phyloP scores from a whole-genome alignment of 768 basidiomycete species.

The Leucogyrophana mollusca region DNA sequence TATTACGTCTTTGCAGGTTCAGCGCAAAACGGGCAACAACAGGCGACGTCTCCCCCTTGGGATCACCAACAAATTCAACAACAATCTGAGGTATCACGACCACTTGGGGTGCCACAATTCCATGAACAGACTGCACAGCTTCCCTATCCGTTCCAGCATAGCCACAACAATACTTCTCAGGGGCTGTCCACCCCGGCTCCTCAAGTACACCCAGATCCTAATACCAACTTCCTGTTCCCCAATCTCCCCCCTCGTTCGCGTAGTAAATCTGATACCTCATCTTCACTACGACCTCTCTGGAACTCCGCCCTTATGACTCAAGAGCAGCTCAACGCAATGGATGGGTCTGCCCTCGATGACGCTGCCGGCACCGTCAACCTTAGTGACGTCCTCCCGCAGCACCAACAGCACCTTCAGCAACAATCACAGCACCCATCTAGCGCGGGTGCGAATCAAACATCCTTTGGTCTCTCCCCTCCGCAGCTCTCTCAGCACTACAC shows the following conservation, averaged over 20 bases:
- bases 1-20: slow-evolving; percentile 29
- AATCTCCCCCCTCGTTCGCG: slow-evolving; percentile 42
- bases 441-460: slow-evolving; percentile 20
- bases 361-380: slow-evolving; percentile 27
- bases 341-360: slow-evolving; percentile 39
- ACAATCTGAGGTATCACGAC: slow-evolving; percentile 26
- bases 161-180: slow-evolving; percentile 29
- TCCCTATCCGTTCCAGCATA: slow-evolving; percentile 22
- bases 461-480: slow-evolving; percentile 26
- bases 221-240: slow-evolving; percentile 38
- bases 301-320: slow-evolving; percentile 37
- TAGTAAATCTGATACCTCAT: slow-evolving; percentile 59
- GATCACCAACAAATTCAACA: slow-evolving; percentile 36
- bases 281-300: slow-evolving; percentile 52
- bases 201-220: slow-evolving; percentile 32
- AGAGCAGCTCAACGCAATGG: slow-evolving; percentile 32
- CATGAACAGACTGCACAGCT: slow-evolving; percentile 28
- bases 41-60: slow-evolving; percentile 31
- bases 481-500: slow-evolving; percentile 34
- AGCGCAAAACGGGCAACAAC: slow-evolving; percentile 30
- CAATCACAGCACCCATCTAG: slow-evolving; percentile 20
- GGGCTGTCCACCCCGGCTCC: slow-evolving; percentile 34
- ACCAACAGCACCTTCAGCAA: slow-evolving; percentile 22
- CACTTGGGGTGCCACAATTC: slow-evolving; percentile 28
- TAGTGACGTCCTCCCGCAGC: slow-evolving; percentile 27